Evolutionary conservation across 2,329 filamentous ascomycete species (phyloP).

Genomic region (Leptosphaerulina australis): DNA sequence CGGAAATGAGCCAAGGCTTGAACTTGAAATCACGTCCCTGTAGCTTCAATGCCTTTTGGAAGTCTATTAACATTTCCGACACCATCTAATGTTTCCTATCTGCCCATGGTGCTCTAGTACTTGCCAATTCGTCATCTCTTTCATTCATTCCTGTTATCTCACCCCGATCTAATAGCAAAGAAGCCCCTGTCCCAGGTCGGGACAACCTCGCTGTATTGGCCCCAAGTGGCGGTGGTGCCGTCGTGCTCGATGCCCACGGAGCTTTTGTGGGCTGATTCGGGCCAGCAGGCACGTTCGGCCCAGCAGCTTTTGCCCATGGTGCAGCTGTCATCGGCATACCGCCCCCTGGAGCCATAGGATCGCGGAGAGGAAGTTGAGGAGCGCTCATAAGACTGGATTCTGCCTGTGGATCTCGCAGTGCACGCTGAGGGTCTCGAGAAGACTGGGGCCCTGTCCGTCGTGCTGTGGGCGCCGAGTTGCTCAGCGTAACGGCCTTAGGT

Average conservation of each 20-base stretch:
- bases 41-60: too few species aligned
- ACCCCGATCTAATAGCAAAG: conserved; percentile 43
- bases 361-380: conserved; percentile 1
- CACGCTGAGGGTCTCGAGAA: too few species aligned
- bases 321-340: conserved; percentile 16
- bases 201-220: conserved; percentile 30
- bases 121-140: conserved; percentile 12
- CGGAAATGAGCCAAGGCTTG: too few species aligned
- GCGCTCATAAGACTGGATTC: conserved; percentile 14
- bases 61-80: too few species aligned
- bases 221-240: conserved; percentile 25
- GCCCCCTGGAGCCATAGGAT: conserved; percentile 2
- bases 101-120: conserved; percentile 30
- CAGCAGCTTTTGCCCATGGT: conserved; percentile 14
- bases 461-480: conserved; percentile 26
- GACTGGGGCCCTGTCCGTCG: conserved; percentile 26
- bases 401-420: conserved; percentile 35
- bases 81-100: conserved; percentile 15
- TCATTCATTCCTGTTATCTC: neutral
- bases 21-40: too few species aligned
- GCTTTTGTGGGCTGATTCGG: conserved; percentile 44
- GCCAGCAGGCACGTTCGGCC: conserved; percentile 28
- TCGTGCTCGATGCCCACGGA: conserved; percentile 35
- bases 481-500: conserved; percentile 34
- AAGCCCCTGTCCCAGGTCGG: conserved; percentile 24